These are phyloP conservation scores for Alternaria incomplexa DNA, from an alignment of 2,329 filamentous ascomycete species.

Conservation along the genomic window DNA sequence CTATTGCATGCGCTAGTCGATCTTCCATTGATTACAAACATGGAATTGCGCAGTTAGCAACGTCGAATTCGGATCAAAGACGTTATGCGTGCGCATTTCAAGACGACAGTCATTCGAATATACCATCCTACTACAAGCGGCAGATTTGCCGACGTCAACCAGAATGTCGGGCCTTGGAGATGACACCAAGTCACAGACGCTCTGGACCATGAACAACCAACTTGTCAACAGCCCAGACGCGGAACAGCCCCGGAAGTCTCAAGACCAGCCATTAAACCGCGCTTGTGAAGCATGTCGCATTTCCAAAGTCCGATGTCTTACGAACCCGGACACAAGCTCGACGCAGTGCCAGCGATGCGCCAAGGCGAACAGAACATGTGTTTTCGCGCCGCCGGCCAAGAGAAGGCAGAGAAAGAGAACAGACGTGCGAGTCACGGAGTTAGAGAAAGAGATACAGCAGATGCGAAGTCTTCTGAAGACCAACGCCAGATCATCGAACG, in stretches of 20 bases:
- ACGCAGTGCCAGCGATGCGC: conserved; percentile 45
- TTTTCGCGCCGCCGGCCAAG: conserved; percentile 47
- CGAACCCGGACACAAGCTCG: conserved; percentile 31
- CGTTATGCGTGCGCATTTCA: conserved; percentile 1
- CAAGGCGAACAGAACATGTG: conserved; percentile 38
- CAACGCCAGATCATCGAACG: conserved; percentile 28
- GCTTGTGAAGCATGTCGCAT: conserved; percentile 46
- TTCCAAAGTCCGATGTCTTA: conserved; percentile 45
- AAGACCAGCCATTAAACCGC: conserved; percentile 42
- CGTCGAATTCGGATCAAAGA: background rate
- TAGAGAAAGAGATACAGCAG: conserved; percentile 45
- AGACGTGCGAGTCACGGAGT: conserved; percentile 45
- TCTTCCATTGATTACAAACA: conserved; percentile 7
- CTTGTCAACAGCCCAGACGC: conserved; percentile 18
- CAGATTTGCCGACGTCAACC: background rate
- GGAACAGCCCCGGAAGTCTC: conserved; percentile 24
- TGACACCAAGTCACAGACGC: conserved; percentile 7
- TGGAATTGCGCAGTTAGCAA: conserved; percentile 15
- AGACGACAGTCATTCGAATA: background rate
- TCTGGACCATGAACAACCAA: conserved; percentile 21
- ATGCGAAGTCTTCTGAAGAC: conserved; percentile 41
- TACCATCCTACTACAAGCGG: background rate
- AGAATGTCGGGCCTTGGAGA: conserved; percentile 18
- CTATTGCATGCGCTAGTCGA: conserved; percentile 4
- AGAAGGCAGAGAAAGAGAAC: conserved; percentile 45